Base-by-base conservation (phyloP, 805 yeast species). In the Schwanniomyces vanrijiae region DNA sequence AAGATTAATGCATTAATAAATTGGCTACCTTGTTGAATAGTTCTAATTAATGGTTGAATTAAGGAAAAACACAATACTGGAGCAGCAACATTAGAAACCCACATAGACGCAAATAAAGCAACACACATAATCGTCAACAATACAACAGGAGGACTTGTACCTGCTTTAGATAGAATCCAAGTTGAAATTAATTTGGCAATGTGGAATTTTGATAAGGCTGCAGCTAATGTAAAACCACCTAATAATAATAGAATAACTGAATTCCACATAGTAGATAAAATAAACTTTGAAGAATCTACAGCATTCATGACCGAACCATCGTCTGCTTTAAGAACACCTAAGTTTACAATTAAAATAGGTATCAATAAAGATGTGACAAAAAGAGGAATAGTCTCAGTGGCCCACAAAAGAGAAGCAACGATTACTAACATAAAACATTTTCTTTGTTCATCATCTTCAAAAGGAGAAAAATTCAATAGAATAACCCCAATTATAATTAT, bases 371-470 rank as follows among this genome's bases (percentile, higher is more conserved):
- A 86, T 1, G 99, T 92, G 13, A 87, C 95, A 66, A 89, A 94
- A 37, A 92, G 71, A 5, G 98, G 98, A 53, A 92, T 82, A 0
- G 96, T 82, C 61, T 92, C 99, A 9, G 97, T 88, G 0, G 98
- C 97, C 99, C 98, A 92, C 21, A 91, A 71, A 42, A 91, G 61
- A 0, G 97, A 90, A 1, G 96, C 84, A 55, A 88, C 81, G 3
- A 87, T 76, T 40, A 94, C 75, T 4, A 92, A 71, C 0, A 97
- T 96, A 61, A 92, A 78, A 68, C 99, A 55, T 44, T 68, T 59
- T 31, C 62, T 60, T 47, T 72, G 75, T 21, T 65, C 65, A 3
- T 45, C 34, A 47, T 72, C 76, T 16, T 61, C 62, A 55, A 72
- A 70, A 1, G 72, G 63, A 1, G 62, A 52, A 7, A 66, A 47